A percentile compares a stretch with the other conserved stretches of the same genome.
phyloP scores from a whole-genome alignment of 306 rosid genomes.

The Oxytropis ochrocephala region DNA sequence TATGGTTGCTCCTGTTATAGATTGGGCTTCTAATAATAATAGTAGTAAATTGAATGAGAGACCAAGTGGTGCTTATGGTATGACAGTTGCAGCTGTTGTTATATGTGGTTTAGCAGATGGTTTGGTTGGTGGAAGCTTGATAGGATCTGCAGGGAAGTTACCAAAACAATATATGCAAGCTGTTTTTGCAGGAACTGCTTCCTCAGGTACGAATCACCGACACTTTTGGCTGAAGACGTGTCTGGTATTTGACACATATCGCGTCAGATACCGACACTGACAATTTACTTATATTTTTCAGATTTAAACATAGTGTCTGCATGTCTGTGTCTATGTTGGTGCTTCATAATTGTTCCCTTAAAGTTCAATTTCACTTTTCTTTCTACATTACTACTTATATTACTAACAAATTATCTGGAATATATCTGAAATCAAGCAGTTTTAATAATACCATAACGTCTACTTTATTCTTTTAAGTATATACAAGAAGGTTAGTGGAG shows the following conservation, averaged over 20 bases:
- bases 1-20: slow-evolving; percentile 56
- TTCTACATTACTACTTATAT: neutral
- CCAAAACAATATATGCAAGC: slow-evolving; percentile 94
- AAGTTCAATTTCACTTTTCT: slow-evolving; percentile 18
- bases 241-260: too few species aligned
- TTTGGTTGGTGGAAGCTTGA: slow-evolving; percentile 74
- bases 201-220: slow-evolving; percentile 56
- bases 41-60: slow-evolving; percentile 17
- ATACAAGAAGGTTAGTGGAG: slow-evolving; percentile 6
- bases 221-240: too few species aligned
- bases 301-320: too few species aligned
- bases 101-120: slow-evolving; percentile 65
- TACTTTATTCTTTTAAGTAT: slow-evolving; percentile 13
- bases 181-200: slow-evolving; percentile 92
- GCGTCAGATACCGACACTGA: too few species aligned
- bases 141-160: slow-evolving; percentile 90
- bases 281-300: too few species aligned
- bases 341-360: neutral
- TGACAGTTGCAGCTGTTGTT: slow-evolving; percentile 35
- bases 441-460: neutral
- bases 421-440: neutral
- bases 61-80: slow-evolving; percentile 41
- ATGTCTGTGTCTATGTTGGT: too few species aligned
- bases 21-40: slow-evolving; percentile 37
- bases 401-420: neutral